Percentiles rank a stretch among this genome's conserved stretches.
These are phyloP conservation scores for Nakazawaea peltata DNA, from an alignment of 805 yeast species.

Conservation along the genomic window DNA sequence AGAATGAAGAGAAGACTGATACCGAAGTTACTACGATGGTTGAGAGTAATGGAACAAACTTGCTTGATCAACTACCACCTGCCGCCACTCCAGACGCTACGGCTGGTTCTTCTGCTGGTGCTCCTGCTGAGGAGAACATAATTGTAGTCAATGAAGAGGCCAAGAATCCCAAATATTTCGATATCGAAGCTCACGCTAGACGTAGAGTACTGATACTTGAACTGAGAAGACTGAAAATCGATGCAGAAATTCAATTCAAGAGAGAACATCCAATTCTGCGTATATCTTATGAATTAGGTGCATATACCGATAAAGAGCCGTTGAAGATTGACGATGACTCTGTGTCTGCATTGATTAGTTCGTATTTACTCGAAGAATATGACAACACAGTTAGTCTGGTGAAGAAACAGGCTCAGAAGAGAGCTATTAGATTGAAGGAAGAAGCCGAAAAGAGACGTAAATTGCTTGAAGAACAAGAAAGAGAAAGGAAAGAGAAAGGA, in stretches of 20 bases:
- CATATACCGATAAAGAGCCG: conserved; percentile 16
- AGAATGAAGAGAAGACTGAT: not conserved
- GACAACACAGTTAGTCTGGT: conserved; percentile 18
- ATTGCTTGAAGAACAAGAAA: conserved; percentile 10
- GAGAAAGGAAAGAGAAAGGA: conserved; percentile 11
- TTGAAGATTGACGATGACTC: conserved; percentile 15
- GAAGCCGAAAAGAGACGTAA: conserved; percentile 22
- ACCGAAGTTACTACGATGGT: not conserved
- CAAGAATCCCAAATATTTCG: conserved; percentile 24
- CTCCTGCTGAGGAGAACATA: conserved; percentile 3
- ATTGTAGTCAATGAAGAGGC: not conserved
- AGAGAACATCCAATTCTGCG: conserved; percentile 22
- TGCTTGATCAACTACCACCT: not conserved
- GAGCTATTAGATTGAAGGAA: conserved; percentile 17
- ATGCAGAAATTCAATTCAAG: conserved; percentile 23
- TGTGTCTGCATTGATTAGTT: conserved; percentile 13
- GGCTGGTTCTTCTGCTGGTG: too few relatives aligned
- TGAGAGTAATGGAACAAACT: not conserved
- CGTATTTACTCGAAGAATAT: conserved; percentile 15
- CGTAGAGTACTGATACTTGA: conserved; percentile 32
- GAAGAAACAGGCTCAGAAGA: conserved; percentile 24
- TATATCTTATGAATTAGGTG: conserved; percentile 23
- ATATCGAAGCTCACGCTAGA: conserved; percentile 50
- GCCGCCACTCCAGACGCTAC: too few relatives aligned
- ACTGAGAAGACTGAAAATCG: conserved; percentile 24